Conservation (phyloP, 176 grass and related monocot species). For the Cenchrus americanus region DNA sequence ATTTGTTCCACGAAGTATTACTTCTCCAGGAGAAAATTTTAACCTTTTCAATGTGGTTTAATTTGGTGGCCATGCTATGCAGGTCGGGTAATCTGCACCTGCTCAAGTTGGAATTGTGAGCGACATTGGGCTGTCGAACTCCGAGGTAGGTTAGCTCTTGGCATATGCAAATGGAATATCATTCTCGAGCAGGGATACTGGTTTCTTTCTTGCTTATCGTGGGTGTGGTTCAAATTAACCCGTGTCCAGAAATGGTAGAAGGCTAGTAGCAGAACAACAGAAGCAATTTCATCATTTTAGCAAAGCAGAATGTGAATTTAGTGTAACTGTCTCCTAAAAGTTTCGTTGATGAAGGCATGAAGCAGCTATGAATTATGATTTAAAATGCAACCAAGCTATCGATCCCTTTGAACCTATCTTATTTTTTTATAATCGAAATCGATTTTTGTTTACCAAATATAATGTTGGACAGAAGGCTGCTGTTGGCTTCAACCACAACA, state of each 20-base stretch:
- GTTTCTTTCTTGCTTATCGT: neutral
- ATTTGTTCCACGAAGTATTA: neutral
- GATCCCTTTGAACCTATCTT: neutral
- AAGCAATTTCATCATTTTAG: neutral
- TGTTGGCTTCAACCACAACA: conserved; percentile 1
- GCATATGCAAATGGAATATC: neutral
- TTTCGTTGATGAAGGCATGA: neutral
- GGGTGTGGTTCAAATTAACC: neutral
- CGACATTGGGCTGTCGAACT: conserved; percentile 63
- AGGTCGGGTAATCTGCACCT: conserved; percentile 83
- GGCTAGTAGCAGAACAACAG: neutral
- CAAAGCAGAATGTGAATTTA: conserved; percentile 4
- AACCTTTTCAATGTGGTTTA: conserved; percentile 29
- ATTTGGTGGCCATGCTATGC: conserved; percentile 13
- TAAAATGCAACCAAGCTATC: neutral
- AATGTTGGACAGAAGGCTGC: conserved; percentile 4
- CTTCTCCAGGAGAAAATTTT: neutral
- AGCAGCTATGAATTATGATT: neutral
- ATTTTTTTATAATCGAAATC: neutral
- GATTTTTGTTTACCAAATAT: neutral
- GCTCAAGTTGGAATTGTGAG: conserved; percentile 59
- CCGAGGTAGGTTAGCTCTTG: conserved; percentile 47
- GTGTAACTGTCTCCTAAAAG: neutral
- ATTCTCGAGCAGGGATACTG: neutral
- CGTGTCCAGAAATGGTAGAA: neutral